Evolutionary conservation across 805 yeast species (phyloP).

Genomic region (Lipomyces orientalis): DNA sequence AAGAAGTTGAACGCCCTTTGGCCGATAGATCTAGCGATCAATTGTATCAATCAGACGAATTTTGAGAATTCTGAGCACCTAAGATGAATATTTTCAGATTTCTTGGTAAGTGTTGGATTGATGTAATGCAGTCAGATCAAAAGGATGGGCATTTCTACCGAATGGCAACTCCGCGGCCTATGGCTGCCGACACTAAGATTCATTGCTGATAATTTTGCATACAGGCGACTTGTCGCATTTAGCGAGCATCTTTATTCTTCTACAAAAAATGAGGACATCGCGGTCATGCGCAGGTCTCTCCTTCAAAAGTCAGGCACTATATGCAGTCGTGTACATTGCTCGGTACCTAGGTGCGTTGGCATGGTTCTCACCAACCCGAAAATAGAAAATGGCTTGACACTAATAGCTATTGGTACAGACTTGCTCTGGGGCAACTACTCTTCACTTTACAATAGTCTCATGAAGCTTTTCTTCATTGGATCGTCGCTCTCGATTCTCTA

Average conservation of each 20-base stretch:
- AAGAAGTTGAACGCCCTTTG: not conserved
- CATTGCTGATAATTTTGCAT: not conserved
- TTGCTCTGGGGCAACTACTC: constrained; percentile 52
- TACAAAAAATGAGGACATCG: constrained; percentile 69
- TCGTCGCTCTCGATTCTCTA: constrained; percentile 77
- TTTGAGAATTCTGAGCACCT: not conserved
- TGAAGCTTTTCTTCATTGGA: constrained; percentile 81
- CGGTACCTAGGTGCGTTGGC: constrained; percentile 71
- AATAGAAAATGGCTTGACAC: not conserved
- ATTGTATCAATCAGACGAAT: not conserved
- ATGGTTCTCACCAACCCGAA: not conserved
- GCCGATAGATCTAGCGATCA: not conserved
- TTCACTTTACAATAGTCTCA: constrained; percentile 73
- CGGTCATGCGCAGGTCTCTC: constrained; percentile 83
- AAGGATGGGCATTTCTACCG: not conserved
- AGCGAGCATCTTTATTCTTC: constrained; percentile 74
- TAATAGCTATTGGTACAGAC: constrained; percentile 14
- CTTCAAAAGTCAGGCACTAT: constrained; percentile 82
- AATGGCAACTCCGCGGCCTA: constrained; percentile 27
- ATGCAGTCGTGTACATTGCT: constrained; percentile 71
- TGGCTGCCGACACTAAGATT: constrained; percentile 49
- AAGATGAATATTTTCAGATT: constrained; percentile 41
- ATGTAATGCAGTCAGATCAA: constrained; percentile 10
- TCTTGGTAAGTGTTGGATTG: constrained; percentile 30
- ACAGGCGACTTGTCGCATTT: constrained; percentile 82